Base-by-base conservation (phyloP, 1,139 yeast genomes). In the Wickerhamiella infanticola region DNA sequence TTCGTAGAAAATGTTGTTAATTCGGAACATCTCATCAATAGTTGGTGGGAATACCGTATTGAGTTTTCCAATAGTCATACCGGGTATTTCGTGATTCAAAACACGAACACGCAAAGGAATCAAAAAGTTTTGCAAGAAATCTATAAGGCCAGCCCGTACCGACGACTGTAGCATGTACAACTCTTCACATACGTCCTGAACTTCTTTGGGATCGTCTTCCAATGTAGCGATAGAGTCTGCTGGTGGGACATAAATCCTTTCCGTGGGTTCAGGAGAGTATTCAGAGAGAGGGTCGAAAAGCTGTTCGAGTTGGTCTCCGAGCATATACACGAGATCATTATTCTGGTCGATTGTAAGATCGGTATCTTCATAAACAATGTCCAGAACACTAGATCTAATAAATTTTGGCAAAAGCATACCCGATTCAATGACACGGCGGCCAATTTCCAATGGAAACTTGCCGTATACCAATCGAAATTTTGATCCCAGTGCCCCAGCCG, bases 11-110 rank as follows among this genome's bases (percentile, higher is more conserved):
- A 88, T 77, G 59, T 94, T 83, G 58, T 86, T 86, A 39, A 88
- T 79, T 55, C 96, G 70, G 13, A 94, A 82, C 24, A 88, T 78
- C 64, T 88, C 97, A 62, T 88, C 97, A 33, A 88, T 81, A 0
- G 97, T 88, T 1, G 96, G 96, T 2, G 97, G 96, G 58, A 88
- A 85, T 1, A 85, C 72, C 44, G 77, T 70, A 60, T 88, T 88
- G 37, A 86, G 68, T 53, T 75, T 75, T 1, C 79, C 65, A 7
- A 84, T 77, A 1, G 76, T 67, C 47, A 73, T 52, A 8, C 51
- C 53, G 46, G 63, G 74, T 9, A 75, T 61, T 33, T 72, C 70
- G 8, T 75, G 74, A 41, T 75, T 72, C 35, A 84, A 63, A 0
- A 81, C 85, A 51, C 73, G 72, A 24, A 82, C 75, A 54, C 97